Evolutionary conservation across 1,139 yeast species (phyloP).

Genomic region (Pichia inconspicua): DNA sequence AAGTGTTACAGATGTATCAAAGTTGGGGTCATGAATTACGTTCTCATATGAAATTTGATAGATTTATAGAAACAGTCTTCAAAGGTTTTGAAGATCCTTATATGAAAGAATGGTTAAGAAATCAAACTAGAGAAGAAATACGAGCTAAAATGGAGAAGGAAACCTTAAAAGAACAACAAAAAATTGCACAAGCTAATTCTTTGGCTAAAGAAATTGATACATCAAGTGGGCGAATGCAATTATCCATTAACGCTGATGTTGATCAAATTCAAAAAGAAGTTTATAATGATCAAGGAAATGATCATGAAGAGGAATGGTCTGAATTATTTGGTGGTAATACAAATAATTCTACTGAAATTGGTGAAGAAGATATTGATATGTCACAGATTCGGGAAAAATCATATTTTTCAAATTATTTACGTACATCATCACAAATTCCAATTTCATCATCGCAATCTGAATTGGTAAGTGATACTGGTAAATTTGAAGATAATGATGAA

Average conservation of each 20-base stretch:
- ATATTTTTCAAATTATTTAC: slow-evolving; percentile 11
- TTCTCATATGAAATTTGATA: slow-evolving; percentile 26
- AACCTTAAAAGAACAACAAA: not conserved
- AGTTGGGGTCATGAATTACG: slow-evolving; percentile 27
- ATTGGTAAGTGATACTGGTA: not conserved
- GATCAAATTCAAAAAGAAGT: not conserved
- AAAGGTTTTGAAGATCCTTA: slow-evolving; percentile 16
- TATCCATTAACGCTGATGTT: not conserved
- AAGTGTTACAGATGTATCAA: slow-evolving; percentile 25
- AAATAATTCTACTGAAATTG: not conserved
- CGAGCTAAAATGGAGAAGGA: slow-evolving; percentile 8
- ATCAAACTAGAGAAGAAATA: slow-evolving; percentile 12
- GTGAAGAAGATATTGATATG: slow-evolving; percentile 17
- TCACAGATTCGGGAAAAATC: slow-evolving; percentile 8
- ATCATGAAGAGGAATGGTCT: slow-evolving; percentile 11
- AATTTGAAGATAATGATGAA: slow-evolving; percentile 1
- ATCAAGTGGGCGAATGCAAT: too few relatives aligned
- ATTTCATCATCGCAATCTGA: not conserved
- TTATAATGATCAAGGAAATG: not conserved
- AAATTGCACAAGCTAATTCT: not conserved
- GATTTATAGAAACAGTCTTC: slow-evolving; percentile 21
- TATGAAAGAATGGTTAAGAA: slow-evolving; percentile 13
- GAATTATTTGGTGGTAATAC: slow-evolving; percentile 13
- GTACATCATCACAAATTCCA: slow-evolving; percentile 14
- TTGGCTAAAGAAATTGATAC: not conserved